Percentiles rank a stretch among this genome's conserved stretches.
These are phyloP conservation scores for Entonaema liquescens DNA, from an alignment of 495 filamentous ascomycete species.

Conservation along the genomic window DNA sequence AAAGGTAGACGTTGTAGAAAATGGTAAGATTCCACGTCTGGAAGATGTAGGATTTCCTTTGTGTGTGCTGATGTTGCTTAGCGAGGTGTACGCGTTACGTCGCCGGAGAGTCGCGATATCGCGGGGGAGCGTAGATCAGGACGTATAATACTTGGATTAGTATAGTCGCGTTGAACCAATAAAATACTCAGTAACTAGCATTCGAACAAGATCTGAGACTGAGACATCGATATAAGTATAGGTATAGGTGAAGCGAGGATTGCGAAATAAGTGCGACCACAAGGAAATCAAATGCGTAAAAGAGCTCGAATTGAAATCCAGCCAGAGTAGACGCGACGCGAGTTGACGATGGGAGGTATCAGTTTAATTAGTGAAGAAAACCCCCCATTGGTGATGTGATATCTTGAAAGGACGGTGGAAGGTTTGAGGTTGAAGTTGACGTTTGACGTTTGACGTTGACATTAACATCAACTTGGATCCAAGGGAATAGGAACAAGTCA, in stretches of 20 bases:
- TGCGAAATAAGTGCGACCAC: conserved; percentile 18
- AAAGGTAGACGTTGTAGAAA: conserved; percentile 6
- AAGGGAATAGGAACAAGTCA: conserved; percentile 24
- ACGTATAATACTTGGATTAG: conserved; percentile 5
- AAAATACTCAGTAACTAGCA: conserved; percentile 9
- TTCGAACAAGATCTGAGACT: conserved; percentile 12
- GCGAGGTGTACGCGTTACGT: conserved; percentile 41
- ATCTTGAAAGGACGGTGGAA: background rate
- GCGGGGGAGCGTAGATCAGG: conserved; percentile 12
- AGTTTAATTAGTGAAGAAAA: background rate
- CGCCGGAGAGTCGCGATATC: conserved; percentile 20
- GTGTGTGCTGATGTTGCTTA: conserved; percentile 24
- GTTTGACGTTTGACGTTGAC: conserved; percentile 16
- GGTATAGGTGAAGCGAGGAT: background rate
- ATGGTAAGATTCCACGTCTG: conserved; percentile 16
- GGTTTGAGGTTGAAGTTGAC: background rate
- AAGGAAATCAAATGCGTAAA: background rate
- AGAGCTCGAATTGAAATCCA: conserved; percentile 5
- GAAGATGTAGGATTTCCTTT: conserved; percentile 18
- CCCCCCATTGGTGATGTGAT: background rate
- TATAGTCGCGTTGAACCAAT: conserved; percentile 14
- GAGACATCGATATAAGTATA: conserved; percentile 8
- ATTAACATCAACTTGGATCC: conserved; percentile 20
- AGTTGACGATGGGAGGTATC: background rate
- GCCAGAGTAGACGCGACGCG: conserved; percentile 7